Evolutionary conservation across 306 rosid genomes (phyloP).

Genomic region (Dalbergia cultrata): DNA sequence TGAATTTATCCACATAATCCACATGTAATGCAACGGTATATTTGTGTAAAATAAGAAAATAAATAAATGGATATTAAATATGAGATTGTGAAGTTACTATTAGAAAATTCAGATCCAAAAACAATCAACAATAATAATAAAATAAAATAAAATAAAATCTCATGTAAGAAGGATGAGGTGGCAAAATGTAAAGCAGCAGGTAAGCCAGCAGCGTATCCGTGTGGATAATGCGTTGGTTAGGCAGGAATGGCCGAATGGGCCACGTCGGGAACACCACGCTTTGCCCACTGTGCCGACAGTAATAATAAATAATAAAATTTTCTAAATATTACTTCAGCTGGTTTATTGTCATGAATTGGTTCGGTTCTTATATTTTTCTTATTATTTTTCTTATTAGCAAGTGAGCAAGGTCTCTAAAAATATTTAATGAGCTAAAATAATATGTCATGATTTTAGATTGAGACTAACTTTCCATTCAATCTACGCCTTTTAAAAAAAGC

Average conservation of each 20-base stretch:
- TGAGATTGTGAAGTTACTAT: background rate
- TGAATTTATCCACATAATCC: background rate
- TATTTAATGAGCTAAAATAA: too few relatives aligned
- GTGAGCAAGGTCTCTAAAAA: too few relatives aligned
- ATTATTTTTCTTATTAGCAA: too few relatives aligned
- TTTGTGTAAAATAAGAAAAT: background rate
- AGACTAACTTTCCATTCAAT: too few relatives aligned
- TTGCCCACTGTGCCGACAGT: too few relatives aligned
- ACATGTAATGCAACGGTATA: background rate
- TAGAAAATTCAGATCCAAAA: background rate
- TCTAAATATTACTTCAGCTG: too few relatives aligned
- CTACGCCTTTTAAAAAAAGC: too few relatives aligned
- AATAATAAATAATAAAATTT: too few relatives aligned
- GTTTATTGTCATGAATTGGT: too few relatives aligned
- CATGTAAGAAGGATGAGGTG: background rate
- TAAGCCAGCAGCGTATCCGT: conserved; percentile 2
- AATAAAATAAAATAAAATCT: background rate
- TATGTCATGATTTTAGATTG: too few relatives aligned
- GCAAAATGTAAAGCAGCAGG: background rate
- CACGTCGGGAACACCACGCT: background rate
- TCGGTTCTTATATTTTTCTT: too few relatives aligned
- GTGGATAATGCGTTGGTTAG: conserved; percentile 55
- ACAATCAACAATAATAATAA: background rate
- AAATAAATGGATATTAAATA: background rate
- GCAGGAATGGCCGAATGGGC: conserved; percentile 4